phyloP scores from a whole-genome alignment of 208 protist species.

The Crithidia acanthocephali region DNA sequence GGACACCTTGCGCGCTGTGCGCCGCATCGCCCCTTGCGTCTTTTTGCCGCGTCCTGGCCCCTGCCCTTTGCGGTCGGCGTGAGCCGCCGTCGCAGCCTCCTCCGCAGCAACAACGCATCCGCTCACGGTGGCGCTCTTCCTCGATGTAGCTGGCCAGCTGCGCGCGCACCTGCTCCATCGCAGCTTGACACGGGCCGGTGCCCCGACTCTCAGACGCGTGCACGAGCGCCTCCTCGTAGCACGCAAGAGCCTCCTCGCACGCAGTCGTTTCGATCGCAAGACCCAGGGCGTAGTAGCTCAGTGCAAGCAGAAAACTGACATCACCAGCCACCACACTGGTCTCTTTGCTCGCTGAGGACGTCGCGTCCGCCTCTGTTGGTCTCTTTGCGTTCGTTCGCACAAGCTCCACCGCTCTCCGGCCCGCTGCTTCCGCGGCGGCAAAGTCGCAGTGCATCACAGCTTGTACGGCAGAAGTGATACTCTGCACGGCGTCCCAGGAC shows the following conservation, averaged over 20 bases:
- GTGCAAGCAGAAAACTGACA: constrained; percentile 12
- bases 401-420: constrained; percentile 10
- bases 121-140: constrained; percentile 16
- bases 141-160: constrained; percentile 22
- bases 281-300: constrained; percentile 24
- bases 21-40: constrained; percentile 7
- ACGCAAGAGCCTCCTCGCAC: constrained; percentile 21
- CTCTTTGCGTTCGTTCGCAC: background rate
- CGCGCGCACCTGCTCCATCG: constrained; percentile 18
- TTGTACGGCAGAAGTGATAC: constrained; percentile 24
- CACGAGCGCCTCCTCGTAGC: constrained; percentile 27
- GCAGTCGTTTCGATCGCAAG: constrained; percentile 18
- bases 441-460: constrained; percentile 35
- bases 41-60: background rate
- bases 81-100: constrained; percentile 11
- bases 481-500: constrained; percentile 18
- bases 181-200: background rate
- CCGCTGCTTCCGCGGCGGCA: constrained; percentile 19
- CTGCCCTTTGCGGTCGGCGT: constrained; percentile 16
- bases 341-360: background rate
- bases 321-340: background rate
- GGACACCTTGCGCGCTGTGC: constrained; percentile 8
- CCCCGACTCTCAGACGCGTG: background rate
- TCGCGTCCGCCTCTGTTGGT: background rate
- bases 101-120: constrained; percentile 8